A percentile compares a stretch with the other conserved stretches of the same genome.
These are phyloP conservation scores for Aspergillus fructus DNA, from an alignment of 2,329 filamentous ascomycete species.

Conservation along the genomic window DNA sequence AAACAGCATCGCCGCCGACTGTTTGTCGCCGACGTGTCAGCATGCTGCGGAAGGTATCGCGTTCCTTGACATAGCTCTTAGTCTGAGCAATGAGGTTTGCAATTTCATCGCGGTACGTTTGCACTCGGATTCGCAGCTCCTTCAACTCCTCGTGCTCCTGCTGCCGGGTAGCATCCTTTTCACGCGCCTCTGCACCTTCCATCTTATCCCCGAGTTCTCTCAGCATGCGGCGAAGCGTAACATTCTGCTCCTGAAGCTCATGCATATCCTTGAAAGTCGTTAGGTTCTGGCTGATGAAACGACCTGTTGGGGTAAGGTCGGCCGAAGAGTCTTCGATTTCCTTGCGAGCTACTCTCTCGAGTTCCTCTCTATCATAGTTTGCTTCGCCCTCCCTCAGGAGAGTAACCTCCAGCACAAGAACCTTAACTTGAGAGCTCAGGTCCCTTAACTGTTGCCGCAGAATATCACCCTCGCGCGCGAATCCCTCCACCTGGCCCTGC, in stretches of 20 bases:
- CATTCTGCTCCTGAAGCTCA: constrained; percentile 84
- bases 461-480: constrained; percentile 68
- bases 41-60: constrained; percentile 96
- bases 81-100: constrained; percentile 77
- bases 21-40: constrained; percentile 72
- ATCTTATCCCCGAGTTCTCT: constrained; percentile 83
- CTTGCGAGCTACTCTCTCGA: constrained; percentile 75
- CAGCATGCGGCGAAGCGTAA: constrained; percentile 77
- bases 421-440: constrained; percentile 83
- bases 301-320: constrained; percentile 79
- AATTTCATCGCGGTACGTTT: constrained; percentile 81
- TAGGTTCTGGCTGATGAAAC: constrained; percentile 85
- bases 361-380: constrained; percentile 70
- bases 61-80: constrained; percentile 91
- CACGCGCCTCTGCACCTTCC: constrained; percentile 82
- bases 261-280: constrained; percentile 83
- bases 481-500: constrained; percentile 67
- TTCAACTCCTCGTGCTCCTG: constrained; percentile 69
- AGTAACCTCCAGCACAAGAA: constrained; percentile 83
- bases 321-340: constrained; percentile 71
- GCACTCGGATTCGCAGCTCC: constrained; percentile 68
- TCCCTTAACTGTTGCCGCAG: constrained; percentile 85
- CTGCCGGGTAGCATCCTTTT: constrained; percentile 54
- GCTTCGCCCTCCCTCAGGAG: constrained; percentile 73
- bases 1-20: constrained; percentile 59